A percentile compares a stretch with the other conserved stretches of the same genome.
Evolutionary conservation across 2,329 filamentous ascomycete genomes (phyloP).

Genomic region (Penicillium sp.): DNA sequence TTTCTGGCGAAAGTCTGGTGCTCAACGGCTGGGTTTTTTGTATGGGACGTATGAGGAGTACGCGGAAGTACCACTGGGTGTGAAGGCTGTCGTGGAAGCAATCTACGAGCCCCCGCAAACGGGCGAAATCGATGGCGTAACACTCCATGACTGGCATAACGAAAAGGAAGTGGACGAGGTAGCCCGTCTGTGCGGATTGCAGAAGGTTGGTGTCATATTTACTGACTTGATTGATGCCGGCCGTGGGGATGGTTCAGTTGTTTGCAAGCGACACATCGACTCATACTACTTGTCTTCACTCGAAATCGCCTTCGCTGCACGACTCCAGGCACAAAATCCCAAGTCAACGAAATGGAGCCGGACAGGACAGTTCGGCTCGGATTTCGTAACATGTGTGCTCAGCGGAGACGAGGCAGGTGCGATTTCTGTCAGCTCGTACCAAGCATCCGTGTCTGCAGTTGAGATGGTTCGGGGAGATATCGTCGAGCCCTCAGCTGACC

Average conservation of each 20-base stretch:
- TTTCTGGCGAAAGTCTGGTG: conserved; percentile 78
- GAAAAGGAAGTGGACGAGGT: conserved; percentile 73
- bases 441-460: conserved; percentile 87
- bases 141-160: conserved; percentile 73
- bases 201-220: conserved; percentile 87
- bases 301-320: conserved; percentile 80
- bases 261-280: conserved; percentile 92
- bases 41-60: conserved; percentile 91
- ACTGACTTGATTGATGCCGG: conserved; percentile 82
- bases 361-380: conserved; percentile 84
- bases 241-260: conserved; percentile 68
- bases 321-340: conserved; percentile 77
- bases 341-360: conserved; percentile 95
- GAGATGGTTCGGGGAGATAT: conserved; percentile 96
- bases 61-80: conserved; percentile 78
- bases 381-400: conserved; percentile 92
- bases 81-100: conserved; percentile 91
- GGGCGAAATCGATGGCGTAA: conserved; percentile 79
- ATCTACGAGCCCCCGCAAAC: conserved; percentile 94
- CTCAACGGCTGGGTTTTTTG: conserved; percentile 77
- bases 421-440: conserved; percentile 83
- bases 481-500: conserved; percentile 87
- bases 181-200: conserved; percentile 71
- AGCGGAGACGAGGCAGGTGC: conserved; percentile 84
- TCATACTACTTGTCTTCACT: conserved; percentile 90